Conservation (phyloP, 805 yeast genomes). For the Grigorovia jiainica region DNA sequence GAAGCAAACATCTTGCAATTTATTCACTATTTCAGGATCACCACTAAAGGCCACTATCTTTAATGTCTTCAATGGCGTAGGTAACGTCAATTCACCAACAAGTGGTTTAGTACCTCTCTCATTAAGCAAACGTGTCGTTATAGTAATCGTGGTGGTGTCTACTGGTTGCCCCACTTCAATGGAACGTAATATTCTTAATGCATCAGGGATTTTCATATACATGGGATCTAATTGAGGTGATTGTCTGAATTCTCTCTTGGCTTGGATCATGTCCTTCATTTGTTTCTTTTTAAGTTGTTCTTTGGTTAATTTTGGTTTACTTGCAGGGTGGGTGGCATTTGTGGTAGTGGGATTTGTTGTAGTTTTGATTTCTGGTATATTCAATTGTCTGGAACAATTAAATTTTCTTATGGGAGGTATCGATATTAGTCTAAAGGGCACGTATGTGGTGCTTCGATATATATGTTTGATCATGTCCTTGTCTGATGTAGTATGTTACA, state of each 20-base stretch:
- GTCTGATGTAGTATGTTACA: no score
- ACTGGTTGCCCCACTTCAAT: conserved; percentile 81
- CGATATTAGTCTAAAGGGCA: no score
- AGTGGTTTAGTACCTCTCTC: conserved; percentile 73
- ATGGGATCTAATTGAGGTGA: conserved; percentile 46
- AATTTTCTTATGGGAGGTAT: no score
- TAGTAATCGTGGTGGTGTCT: conserved; percentile 58
- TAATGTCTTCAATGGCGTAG: conserved; percentile 60
- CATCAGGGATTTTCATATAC: conserved; percentile 61
- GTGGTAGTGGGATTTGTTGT: no score
- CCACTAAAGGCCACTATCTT: conserved; percentile 61
- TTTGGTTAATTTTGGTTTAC: conserved; percentile 17
- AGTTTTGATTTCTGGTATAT: no score
- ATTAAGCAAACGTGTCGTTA: conserved; percentile 54
- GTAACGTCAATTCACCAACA: conserved; percentile 61
- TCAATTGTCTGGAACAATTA: no score
- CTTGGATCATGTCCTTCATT: conserved; percentile 29
- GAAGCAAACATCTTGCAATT: conserved; percentile 46
- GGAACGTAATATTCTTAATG: conserved; percentile 74
- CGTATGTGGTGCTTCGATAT: no score
- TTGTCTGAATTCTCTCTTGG: conserved; percentile 31
- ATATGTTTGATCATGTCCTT: no score
- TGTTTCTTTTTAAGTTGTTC: conserved; percentile 30
- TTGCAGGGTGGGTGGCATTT: no score
- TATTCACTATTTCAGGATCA: conserved; percentile 40